These are phyloP conservation scores for Chaetomidium leptoderma DNA, from an alignment of 495 filamentous ascomycete genomes.

Conservation along the genomic window DNA sequence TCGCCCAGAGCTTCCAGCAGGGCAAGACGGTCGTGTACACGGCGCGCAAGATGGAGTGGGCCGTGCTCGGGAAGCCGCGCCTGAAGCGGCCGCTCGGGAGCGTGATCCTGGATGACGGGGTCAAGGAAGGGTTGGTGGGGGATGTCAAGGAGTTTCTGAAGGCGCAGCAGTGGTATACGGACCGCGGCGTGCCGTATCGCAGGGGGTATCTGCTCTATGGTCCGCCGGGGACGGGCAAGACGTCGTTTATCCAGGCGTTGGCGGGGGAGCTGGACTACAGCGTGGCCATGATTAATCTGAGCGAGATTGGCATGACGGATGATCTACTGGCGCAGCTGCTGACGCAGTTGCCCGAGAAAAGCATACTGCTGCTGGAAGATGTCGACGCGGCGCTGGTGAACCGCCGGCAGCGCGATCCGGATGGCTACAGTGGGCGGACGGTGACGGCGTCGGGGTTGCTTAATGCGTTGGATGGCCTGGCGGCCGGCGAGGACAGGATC, in stretches of 20 bases:
- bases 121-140: slow-evolving; percentile 78
- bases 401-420: slow-evolving; percentile 67
- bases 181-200: slow-evolving; percentile 91
- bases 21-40: slow-evolving; percentile 95
- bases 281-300: slow-evolving; percentile 90
- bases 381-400: slow-evolving; percentile 91
- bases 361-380: slow-evolving; percentile 85
- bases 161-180: slow-evolving; percentile 81
- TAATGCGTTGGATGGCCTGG: slow-evolving; percentile 90
- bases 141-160: slow-evolving; percentile 82
- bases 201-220: slow-evolving; percentile 92
- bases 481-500: slow-evolving; percentile 91
- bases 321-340: slow-evolving; percentile 85
- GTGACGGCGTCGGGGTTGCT: slow-evolving; percentile 93
- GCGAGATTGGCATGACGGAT: slow-evolving; percentile 88
- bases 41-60: slow-evolving; percentile 73
- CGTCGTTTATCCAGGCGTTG: slow-evolving; percentile 91
- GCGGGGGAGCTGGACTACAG: slow-evolving; percentile 90
- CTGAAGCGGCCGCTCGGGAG: slow-evolving; percentile 83
- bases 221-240: slow-evolving; percentile 92
- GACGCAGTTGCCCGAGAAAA: slow-evolving; percentile 80
- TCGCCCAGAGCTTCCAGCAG: slow-evolving; percentile 71
- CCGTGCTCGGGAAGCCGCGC: slow-evolving; percentile 78
- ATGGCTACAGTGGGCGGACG: slow-evolving; percentile 84
- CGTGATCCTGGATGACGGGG: slow-evolving; percentile 78